Conservation (phyloP, 352 stramenopile species). For the Pythium scleroteichum region DNA sequence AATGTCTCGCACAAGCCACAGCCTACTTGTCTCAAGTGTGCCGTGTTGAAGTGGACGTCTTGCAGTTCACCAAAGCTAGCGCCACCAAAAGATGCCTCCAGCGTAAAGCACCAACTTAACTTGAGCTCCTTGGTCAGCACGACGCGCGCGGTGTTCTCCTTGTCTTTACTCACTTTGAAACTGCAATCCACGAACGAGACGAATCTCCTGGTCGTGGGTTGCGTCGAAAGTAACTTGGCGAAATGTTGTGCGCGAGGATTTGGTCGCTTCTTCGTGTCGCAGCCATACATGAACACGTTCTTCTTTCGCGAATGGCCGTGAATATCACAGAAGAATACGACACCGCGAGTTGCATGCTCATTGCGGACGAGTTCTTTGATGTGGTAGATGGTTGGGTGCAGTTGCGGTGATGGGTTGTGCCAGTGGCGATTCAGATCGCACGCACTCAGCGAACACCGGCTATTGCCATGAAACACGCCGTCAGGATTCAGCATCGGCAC, state of each 20-base stretch:
- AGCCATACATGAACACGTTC: conserved; percentile 96
- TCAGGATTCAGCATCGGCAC: conserved; percentile 95
- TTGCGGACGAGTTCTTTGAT: conserved; percentile 79
- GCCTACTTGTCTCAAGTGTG: conserved; percentile 53
- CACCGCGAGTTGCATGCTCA: conserved; percentile 48
- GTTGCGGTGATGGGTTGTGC: conserved; percentile 58
- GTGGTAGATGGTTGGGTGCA: conserved; percentile 90
- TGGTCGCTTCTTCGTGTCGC: conserved; percentile 87
- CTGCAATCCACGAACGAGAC: conserved; percentile 71
- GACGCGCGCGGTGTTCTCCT: conserved; percentile 80
- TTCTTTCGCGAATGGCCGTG: conserved; percentile 93
- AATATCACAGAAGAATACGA: conserved; percentile 90
- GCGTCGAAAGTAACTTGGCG: conserved; percentile 62
- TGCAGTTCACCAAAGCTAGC: conserved; percentile 65
- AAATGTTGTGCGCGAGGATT: conserved; percentile 76
- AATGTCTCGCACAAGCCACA: conserved; percentile 51
- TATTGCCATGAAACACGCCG: conserved; percentile 93
- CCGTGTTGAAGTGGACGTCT: conserved; percentile 68
- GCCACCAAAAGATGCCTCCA: conserved; percentile 89
- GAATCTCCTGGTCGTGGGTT: conserved; percentile 67
- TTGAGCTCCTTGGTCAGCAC: conserved; percentile 81
- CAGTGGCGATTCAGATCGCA: conserved; percentile 91
- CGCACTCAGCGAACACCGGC: conserved; percentile 80
- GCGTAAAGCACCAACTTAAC: conserved; percentile 78
- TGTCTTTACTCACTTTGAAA: conserved; percentile 81